Evolutionary conservation across 2,329 filamentous ascomycete species (phyloP).

Genomic region (Ambrosiella xylebori): DNA sequence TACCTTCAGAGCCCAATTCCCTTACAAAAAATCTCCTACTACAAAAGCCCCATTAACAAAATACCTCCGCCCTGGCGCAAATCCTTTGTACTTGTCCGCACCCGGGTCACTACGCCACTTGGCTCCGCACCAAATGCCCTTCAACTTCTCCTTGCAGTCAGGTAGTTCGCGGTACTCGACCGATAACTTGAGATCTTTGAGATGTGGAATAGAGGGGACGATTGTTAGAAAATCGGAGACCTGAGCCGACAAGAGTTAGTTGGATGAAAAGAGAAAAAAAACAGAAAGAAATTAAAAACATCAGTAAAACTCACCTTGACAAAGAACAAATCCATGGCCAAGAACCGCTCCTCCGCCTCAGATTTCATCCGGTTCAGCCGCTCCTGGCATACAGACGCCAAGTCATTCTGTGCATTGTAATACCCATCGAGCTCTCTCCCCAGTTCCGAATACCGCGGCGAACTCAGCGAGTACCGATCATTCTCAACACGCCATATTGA

Average conservation of each 20-base stretch:
- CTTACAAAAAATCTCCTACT: not conserved
- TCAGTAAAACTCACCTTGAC: constrained; percentile 35
- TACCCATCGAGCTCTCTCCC: constrained; percentile 35
- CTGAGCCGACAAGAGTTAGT: constrained; percentile 19
- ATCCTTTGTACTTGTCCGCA: constrained; percentile 31
- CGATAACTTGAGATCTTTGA: constrained; percentile 36
- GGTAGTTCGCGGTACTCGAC: constrained; percentile 44
- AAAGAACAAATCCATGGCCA: constrained; percentile 46
- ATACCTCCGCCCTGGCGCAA: constrained; percentile 40
- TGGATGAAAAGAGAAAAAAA: not conserved
- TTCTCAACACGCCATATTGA: constrained; percentile 43
- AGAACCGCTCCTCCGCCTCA: constrained; percentile 36
- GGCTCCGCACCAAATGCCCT: constrained; percentile 25
- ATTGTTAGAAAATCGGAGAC: constrained; percentile 44
- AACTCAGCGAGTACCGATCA: constrained; percentile 37
- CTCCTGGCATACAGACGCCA: constrained; percentile 26
- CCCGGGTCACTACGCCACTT: constrained; percentile 46
- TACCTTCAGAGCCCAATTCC: not conserved
- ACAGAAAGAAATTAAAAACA: not conserved
- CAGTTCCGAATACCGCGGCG: constrained; percentile 32
- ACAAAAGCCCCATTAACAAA: constrained; percentile 33
- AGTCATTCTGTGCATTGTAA: constrained; percentile 30
- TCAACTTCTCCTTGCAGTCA: constrained; percentile 29
- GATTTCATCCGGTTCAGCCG: constrained; percentile 29
- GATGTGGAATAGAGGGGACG: constrained; percentile 39